Evolutionary conservation across 306 rosid species (phyloP).

Genomic region (Glycine latifolia): DNA sequence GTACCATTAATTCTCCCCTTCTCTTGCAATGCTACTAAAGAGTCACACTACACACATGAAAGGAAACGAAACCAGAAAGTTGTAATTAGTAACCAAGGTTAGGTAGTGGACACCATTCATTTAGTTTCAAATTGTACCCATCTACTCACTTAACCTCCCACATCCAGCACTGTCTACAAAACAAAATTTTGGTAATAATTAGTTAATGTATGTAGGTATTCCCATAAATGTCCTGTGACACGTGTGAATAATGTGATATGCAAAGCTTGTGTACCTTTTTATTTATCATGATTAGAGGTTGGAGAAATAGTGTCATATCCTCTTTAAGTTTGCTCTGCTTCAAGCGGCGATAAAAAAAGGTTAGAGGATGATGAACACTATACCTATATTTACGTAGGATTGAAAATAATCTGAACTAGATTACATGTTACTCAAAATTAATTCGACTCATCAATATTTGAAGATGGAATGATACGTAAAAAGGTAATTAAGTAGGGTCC

Average conservation of each 20-base stretch:
- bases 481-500: too few relatives aligned
- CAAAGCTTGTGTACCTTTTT: not conserved
- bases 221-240: not conserved
- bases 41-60: not conserved
- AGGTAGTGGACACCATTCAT: not conserved
- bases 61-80: not conserved
- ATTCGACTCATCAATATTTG: too few relatives aligned
- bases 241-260: not conserved
- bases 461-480: too few relatives aligned
- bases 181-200: not conserved
- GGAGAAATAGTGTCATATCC: too few relatives aligned
- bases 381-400: too few relatives aligned
- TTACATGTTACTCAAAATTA: too few relatives aligned
- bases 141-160: not conserved
- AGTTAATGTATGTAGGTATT: not conserved
- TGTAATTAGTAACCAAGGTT: not conserved
- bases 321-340: too few relatives aligned
- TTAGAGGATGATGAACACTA: too few relatives aligned
- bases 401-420: too few relatives aligned
- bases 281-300: not conserved
- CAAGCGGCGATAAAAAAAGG: too few relatives aligned
- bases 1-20: conserved; percentile 12
- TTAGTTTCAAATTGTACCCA: not conserved
- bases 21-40: not conserved
- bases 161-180: not conserved